These are phyloP conservation scores for Adansonia digitata DNA, from an alignment of 345 rosid species.

Conservation along the genomic window DNA sequence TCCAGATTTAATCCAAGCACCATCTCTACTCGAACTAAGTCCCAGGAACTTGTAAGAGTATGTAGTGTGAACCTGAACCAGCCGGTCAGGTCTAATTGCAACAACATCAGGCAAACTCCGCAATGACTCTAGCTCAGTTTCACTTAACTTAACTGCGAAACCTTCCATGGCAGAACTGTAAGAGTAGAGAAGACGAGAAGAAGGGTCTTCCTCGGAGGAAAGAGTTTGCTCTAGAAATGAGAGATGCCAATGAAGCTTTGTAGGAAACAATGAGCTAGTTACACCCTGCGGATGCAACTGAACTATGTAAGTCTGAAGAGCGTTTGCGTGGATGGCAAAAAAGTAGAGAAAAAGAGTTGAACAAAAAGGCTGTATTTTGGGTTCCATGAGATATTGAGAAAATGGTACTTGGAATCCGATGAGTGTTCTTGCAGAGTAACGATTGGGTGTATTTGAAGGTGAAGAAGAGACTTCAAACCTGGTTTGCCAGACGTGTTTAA, in stretches of 20 bases:
- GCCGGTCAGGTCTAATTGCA: constrained; percentile 65
- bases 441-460: constrained; percentile 51
- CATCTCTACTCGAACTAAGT: constrained; percentile 36
- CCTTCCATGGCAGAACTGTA: constrained; percentile 83
- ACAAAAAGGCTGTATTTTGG: constrained; percentile 22
- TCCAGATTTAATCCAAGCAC: constrained; percentile 56
- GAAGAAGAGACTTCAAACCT: constrained; percentile 40
- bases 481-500: constrained; percentile 19
- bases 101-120: constrained; percentile 54
- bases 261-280: constrained; percentile 30
- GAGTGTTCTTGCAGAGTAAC: constrained; percentile 36
- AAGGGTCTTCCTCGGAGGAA: constrained; percentile 39
- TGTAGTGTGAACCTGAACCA: constrained; percentile 68
- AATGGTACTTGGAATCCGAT: constrained; percentile 14
- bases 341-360: constrained; percentile 25
- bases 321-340: constrained; percentile 22
- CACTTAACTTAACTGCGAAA: constrained; percentile 70
- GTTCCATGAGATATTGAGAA: constrained; percentile 31
- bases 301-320: constrained; percentile 63
- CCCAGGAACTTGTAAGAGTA: constrained; percentile 86
- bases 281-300: constrained; percentile 71
- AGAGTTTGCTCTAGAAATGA: constrained; percentile 53
- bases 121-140: constrained; percentile 41
- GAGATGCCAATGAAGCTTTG: constrained; percentile 65
- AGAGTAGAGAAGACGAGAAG: constrained; percentile 79